A percentile compares a stretch with the other conserved stretches of the same genome.
phyloP scores from a whole-genome alignment of 83 land plant genomes.

The Thuja plicata region DNA sequence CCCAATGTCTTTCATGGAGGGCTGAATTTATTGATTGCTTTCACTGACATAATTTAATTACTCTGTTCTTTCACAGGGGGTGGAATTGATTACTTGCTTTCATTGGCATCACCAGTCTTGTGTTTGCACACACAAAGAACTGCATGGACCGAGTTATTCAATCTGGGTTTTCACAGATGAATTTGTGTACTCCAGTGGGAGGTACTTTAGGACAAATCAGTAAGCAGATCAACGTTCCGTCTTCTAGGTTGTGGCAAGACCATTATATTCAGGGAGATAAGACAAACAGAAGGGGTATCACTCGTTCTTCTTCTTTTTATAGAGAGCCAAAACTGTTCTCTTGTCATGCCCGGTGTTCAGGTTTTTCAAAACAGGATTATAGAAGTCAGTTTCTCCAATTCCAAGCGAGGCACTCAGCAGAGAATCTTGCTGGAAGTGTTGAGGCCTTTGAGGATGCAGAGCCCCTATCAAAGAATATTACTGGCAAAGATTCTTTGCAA shows the following conservation, averaged over 20 bases:
- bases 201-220: neutral
- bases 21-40: neutral
- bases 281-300: neutral
- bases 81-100: neutral
- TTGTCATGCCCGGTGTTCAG: neutral
- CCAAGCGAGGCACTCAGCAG: neutral
- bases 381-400: neutral
- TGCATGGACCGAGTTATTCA: constrained; percentile 1
- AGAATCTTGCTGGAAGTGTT: neutral
- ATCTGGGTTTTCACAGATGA: constrained; percentile 2
- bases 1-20: neutral
- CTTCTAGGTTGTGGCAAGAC: neutral
- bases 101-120: neutral
- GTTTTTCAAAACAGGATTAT: neutral
- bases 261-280: neutral
- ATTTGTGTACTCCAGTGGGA: neutral
- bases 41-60: neutral
- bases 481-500: neutral
- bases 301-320: neutral
- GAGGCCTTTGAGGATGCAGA: neutral
- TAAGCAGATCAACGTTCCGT: neutral
- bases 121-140: neutral
- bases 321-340: neutral
- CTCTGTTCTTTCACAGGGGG: neutral
- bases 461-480: neutral